Evolutionary conservation across 1,284 basidiomycete species (phyloP).

Genomic region (Chondrostereum purpureum): DNA sequence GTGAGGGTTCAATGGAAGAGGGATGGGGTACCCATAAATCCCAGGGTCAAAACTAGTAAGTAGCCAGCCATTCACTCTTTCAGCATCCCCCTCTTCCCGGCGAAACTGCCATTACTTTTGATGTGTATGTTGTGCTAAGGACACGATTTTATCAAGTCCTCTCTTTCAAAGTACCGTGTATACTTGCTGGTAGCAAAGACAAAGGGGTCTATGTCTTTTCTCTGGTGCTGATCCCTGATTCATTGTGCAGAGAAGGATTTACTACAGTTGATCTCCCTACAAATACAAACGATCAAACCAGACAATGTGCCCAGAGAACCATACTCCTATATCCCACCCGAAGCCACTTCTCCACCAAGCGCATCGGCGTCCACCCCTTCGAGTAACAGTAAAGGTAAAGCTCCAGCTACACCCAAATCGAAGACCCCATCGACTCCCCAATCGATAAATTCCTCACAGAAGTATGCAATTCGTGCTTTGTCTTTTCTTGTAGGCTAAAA

Average conservation of each 20-base stretch:
- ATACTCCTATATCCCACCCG: constrained; percentile 32
- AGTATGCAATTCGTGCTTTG: constrained; percentile 29
- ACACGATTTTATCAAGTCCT: too few relatives aligned
- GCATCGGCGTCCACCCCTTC: constrained; percentile 13
- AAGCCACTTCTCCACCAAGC: constrained; percentile 18
- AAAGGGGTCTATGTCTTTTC: too few relatives aligned
- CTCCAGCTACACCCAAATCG: constrained; percentile 25
- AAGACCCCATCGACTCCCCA: constrained; percentile 29
- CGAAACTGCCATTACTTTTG: neutral
- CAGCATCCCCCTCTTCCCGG: constrained; percentile 1
- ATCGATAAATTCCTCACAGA: constrained; percentile 21
- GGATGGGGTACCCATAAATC: constrained; percentile 67
- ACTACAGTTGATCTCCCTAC: constrained; percentile 66
- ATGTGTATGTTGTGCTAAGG: too few relatives aligned
- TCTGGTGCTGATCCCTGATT: constrained; percentile 32
- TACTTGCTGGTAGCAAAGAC: too few relatives aligned
- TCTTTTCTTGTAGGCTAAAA: constrained; percentile 17
- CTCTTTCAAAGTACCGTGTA: too few relatives aligned
- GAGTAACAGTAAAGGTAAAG: constrained; percentile 28
- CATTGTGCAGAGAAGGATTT: constrained; percentile 77
- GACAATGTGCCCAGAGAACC: constrained; percentile 66
- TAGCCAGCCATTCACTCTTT: constrained; percentile 31
- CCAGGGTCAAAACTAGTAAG: constrained; percentile 74
- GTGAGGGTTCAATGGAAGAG: constrained; percentile 89
- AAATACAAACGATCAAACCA: constrained; percentile 72